Conservation (phyloP, 176 grass and related monocot species). For the Alloteropsis semialata region DNA sequence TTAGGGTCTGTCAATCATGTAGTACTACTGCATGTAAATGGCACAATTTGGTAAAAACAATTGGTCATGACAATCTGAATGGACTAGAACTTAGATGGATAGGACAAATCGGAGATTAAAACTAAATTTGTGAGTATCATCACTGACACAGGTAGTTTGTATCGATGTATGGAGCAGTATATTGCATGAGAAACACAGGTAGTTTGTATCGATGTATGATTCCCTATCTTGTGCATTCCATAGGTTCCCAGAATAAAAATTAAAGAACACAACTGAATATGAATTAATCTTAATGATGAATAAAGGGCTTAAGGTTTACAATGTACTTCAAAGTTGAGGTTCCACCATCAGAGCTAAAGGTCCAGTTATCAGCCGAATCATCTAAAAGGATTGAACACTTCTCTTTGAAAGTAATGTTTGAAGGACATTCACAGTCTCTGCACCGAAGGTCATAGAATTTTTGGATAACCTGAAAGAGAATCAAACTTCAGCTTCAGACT, state of each 20-base stretch:
- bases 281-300: constrained; percentile 27
- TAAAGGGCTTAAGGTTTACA: constrained; percentile 72
- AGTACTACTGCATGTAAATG: constrained; percentile 5
- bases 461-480: constrained; percentile 67
- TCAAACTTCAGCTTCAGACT: constrained; percentile 10
- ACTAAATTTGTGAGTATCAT: not conserved
- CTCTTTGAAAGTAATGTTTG: constrained; percentile 51
- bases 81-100: not conserved
- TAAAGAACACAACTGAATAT: constrained; percentile 27
- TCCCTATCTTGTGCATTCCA: not conserved
- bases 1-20: not conserved
- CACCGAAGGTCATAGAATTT: constrained; percentile 84
- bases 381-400: constrained; percentile 70
- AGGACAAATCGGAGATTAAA: not conserved
- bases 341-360: constrained; percentile 65
- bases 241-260: constrained; percentile 22
- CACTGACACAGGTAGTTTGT: not conserved
- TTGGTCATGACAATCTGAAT: not conserved
- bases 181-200: constrained; percentile 7
- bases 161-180: not conserved
- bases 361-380: constrained; percentile 80
- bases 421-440: constrained; percentile 49
- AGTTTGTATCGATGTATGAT: not conserved
- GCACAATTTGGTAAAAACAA: constrained; percentile 21
- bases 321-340: constrained; percentile 95